A percentile compares a stretch with the other conserved stretches of the same genome.
Conservation (phyloP, 2,329 filamentous ascomycete genomes). For the Boeremia exigua region DNA sequence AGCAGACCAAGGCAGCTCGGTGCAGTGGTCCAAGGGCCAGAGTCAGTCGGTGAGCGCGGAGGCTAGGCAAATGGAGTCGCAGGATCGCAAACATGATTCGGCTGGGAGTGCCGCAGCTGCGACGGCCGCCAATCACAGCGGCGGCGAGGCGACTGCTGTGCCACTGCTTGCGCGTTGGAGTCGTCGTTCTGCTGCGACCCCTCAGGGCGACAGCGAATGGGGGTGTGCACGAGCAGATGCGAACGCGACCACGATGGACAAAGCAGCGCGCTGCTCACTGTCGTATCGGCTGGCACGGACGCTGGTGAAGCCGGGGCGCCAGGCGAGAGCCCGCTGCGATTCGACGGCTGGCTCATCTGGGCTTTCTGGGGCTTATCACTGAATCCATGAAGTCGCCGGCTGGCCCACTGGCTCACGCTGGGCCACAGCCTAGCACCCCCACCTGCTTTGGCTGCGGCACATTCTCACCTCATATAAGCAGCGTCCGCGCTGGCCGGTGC, state of each 20-base stretch:
- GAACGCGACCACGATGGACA: background rate
- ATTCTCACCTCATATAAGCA: constrained; percentile 16
- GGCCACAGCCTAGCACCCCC: constrained; percentile 49
- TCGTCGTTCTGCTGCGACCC: constrained; percentile 4
- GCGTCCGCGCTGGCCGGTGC: background rate
- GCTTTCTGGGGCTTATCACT: constrained; percentile 17
- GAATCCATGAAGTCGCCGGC: constrained; percentile 55
- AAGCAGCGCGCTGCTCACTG: background rate
- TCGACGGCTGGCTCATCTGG: constrained; percentile 8
- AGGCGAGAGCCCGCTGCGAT: constrained; percentile 11
- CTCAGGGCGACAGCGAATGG: constrained; percentile 2
- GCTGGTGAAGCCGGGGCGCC: background rate
- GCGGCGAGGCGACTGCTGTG: constrained; percentile 5
- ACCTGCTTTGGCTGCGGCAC: constrained; percentile 13
- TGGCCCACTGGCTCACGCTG: constrained; percentile 60
- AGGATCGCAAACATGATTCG: constrained; percentile 9
- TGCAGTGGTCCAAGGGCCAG: background rate
- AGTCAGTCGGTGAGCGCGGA: constrained; percentile 14
- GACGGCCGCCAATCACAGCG: background rate
- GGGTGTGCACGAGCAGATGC: background rate
- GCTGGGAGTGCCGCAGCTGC: constrained; percentile 6
- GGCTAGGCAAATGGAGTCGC: constrained; percentile 16
- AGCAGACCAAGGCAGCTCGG: constrained; percentile 2
- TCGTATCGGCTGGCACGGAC: constrained; percentile 3
- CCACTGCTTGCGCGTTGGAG: constrained; percentile 20